phyloP scores from a whole-genome alignment of 495 filamentous ascomycete species.

The Penicillium argentinense region DNA sequence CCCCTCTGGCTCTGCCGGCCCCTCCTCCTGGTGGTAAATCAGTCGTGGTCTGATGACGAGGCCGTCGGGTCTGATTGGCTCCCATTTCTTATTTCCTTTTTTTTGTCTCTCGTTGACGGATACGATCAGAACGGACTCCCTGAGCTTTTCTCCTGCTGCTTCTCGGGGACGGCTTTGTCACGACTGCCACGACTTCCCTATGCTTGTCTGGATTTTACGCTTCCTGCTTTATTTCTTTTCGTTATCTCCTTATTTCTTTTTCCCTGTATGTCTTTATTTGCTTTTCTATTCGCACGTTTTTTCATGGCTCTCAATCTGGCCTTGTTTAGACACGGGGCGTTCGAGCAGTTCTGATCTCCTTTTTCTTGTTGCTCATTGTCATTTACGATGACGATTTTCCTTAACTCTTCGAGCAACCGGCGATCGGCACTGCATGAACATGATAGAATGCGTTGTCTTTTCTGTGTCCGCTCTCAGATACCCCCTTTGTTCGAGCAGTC shows the following conservation, averaged over 20 bases:
- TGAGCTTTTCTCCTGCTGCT: slow-evolving; percentile 44
- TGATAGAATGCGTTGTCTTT: slow-evolving; percentile 80
- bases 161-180: slow-evolving; percentile 54
- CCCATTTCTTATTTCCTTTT: slow-evolving; percentile 40
- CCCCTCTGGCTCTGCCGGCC: slow-evolving; percentile 77
- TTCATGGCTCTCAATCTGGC: slow-evolving; percentile 33
- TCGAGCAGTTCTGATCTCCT: slow-evolving; percentile 43
- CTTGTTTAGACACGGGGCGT: slow-evolving; percentile 45
- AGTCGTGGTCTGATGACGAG: slow-evolving; percentile 49
- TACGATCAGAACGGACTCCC: slow-evolving; percentile 50
- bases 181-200: slow-evolving; percentile 47
- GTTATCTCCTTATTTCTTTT: slow-evolving; percentile 19
- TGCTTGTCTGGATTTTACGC: slow-evolving; percentile 23
- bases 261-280: slow-evolving; percentile 32
- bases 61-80: slow-evolving; percentile 48
- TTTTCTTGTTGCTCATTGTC: slow-evolving; percentile 39
- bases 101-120: slow-evolving; percentile 37
- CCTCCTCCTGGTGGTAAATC: slow-evolving; percentile 94
- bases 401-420: slow-evolving; percentile 38
- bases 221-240: slow-evolving; percentile 20
- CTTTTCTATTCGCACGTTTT: slow-evolving; percentile 29
- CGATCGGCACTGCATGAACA: slow-evolving; percentile 62
- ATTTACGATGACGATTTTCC: slow-evolving; percentile 15
- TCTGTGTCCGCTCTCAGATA: slow-evolving; percentile 57
- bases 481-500: slow-evolving; percentile 51